Evolutionary conservation across 768 basidiomycete genomes (phyloP).

Genomic region (Asterophora lycoperdoides): DNA sequence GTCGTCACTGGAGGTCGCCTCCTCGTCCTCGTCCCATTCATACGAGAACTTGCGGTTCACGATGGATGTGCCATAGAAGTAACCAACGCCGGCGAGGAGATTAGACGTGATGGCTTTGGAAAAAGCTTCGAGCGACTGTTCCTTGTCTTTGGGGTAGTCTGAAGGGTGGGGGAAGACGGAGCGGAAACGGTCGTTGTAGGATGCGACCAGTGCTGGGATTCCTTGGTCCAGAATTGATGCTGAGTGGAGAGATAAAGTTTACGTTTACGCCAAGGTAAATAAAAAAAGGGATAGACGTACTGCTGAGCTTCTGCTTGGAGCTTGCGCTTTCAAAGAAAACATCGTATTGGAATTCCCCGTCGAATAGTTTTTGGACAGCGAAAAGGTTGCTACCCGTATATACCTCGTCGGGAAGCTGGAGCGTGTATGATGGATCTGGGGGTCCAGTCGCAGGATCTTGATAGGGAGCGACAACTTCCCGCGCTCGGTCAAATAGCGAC

Average conservation of each 20-base stretch:
- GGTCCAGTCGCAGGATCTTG: slow-evolving; percentile 38
- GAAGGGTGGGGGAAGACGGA: slow-evolving; percentile 63
- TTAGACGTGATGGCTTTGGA: slow-evolving; percentile 90
- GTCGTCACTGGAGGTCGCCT: slow-evolving; percentile 26
- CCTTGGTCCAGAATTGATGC: slow-evolving; percentile 65
- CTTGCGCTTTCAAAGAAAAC: slow-evolving; percentile 81
- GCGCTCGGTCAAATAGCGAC: slow-evolving; percentile 54
- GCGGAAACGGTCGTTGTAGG: slow-evolving; percentile 67
- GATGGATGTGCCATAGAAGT: slow-evolving; percentile 90
- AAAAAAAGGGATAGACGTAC: slow-evolving; percentile 39
- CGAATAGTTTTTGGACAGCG: slow-evolving; percentile 82
- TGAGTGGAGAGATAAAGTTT: slow-evolving; percentile 24
- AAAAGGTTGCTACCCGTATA: slow-evolving; percentile 73
- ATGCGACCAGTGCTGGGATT: slow-evolving; percentile 56
- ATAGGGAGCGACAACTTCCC: slow-evolving; percentile 51
- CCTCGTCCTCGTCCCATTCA: slow-evolving; percentile 82
- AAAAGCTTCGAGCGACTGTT: slow-evolving; percentile 56
- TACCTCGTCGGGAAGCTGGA: slow-evolving; percentile 73
- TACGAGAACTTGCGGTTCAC: slow-evolving; percentile 81
- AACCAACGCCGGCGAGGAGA: slow-evolving; percentile 89
- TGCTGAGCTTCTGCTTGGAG: slow-evolving; percentile 54
- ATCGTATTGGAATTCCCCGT: slow-evolving; percentile 86
- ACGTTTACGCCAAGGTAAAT: background rate
- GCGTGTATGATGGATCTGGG: slow-evolving; percentile 79
- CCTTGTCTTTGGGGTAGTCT: slow-evolving; percentile 45